Conservation (phyloP, 148 eudicot genomes). For the Drosera capensis region DNA sequence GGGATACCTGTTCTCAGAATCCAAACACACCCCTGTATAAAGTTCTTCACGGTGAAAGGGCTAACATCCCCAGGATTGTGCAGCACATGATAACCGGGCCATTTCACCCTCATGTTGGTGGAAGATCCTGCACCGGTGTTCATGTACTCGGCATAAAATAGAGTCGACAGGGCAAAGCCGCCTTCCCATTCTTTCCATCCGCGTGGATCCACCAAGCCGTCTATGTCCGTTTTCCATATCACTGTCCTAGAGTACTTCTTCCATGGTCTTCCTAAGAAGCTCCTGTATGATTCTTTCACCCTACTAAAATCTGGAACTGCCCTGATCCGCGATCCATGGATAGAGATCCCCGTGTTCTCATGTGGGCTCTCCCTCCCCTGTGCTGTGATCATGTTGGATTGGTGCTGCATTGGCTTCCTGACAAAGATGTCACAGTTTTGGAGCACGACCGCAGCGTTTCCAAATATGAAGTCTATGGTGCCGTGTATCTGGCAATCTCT, state of each 20-base stretch:
- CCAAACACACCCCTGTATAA: slow-evolving; percentile 33
- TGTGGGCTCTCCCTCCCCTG: slow-evolving; percentile 35
- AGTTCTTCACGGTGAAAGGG: slow-evolving; percentile 22
- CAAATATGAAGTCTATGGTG: slow-evolving; percentile 65
- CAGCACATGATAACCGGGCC: slow-evolving; percentile 36
- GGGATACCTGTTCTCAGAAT: slow-evolving; percentile 28
- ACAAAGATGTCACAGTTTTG: slow-evolving; percentile 62
- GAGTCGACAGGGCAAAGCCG: slow-evolving; percentile 36
- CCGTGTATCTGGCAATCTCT: slow-evolving; percentile 63
- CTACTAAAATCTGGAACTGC: slow-evolving; percentile 23
- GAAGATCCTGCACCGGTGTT: slow-evolving; percentile 41
- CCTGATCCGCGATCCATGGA: slow-evolving; percentile 26
- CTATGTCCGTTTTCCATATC: slow-evolving; percentile 34
- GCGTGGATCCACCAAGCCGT: slow-evolving; percentile 41
- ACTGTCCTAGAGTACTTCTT: slow-evolving; percentile 48
- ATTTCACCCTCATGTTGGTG: slow-evolving; percentile 21
- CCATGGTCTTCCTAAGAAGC: slow-evolving; percentile 65
- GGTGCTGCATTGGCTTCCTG: slow-evolving; percentile 33
- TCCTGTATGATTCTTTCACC: slow-evolving; percentile 15
- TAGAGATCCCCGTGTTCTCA: slow-evolving; percentile 48
- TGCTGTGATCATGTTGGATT: slow-evolving; percentile 46
- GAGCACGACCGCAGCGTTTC: slow-evolving; percentile 40
- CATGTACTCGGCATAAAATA: slow-evolving; percentile 55
- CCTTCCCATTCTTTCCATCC: slow-evolving; percentile 68
- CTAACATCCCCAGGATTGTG: slow-evolving; percentile 15